Percentiles rank a stretch among this genome's conserved stretches.
Evolutionary conservation across 176 grass and related monocot species (phyloP).

Genomic region (Alopecurus myosuroides): DNA sequence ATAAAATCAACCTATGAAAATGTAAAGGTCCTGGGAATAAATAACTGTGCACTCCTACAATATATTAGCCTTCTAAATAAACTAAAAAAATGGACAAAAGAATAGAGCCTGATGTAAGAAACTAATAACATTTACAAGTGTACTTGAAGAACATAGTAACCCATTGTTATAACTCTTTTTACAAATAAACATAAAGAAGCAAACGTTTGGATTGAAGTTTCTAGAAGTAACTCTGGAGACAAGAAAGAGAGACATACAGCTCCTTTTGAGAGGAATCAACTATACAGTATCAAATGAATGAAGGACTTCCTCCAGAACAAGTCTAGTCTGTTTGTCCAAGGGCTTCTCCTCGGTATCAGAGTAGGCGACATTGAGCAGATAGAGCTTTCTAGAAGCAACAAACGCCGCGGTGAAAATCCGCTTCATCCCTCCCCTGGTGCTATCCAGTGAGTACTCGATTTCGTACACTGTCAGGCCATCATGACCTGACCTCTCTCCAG

Average conservation of each 20-base stretch:
- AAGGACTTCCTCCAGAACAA: constrained; percentile 68
- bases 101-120: neutral
- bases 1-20: neutral
- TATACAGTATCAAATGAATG: constrained; percentile 89
- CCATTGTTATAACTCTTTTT: neutral
- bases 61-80: neutral
- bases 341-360: constrained; percentile 65
- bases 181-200: neutral
- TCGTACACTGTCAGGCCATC: constrained; percentile 64
- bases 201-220: neutral
- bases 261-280: neutral
- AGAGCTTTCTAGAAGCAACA: constrained; percentile 77
- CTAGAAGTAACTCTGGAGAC: neutral
- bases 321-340: constrained; percentile 57
- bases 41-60: neutral
- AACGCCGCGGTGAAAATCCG: constrained; percentile 76
- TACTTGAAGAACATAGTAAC: neutral
- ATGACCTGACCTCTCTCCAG: constrained; percentile 59
- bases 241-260: neutral
- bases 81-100: neutral
- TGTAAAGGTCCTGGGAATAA: neutral
- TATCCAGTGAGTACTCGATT: constrained; percentile 77
- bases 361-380: constrained; percentile 76
- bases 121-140: neutral
- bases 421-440: constrained; percentile 90